phyloP scores from a whole-genome alignment of 352 stramenopile genomes.

The Globisporangium cystogenes region DNA sequence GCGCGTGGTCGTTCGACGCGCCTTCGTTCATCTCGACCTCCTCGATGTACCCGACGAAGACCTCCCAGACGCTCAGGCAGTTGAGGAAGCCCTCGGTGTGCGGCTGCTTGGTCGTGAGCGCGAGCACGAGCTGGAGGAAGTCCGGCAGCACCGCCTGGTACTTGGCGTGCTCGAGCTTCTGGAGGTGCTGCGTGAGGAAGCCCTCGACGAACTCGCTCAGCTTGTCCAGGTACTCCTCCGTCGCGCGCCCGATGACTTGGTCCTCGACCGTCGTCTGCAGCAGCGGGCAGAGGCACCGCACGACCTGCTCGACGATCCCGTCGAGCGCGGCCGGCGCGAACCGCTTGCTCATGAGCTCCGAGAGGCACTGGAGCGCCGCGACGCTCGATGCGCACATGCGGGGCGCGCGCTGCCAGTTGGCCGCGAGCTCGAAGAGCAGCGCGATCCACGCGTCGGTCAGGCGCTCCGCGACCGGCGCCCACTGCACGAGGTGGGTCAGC shows the following conservation, averaged over 20 bases:
- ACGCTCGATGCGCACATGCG: constrained; percentile 42
- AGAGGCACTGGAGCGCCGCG: constrained; percentile 48
- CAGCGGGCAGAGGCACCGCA: constrained; percentile 48
- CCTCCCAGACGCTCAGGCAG: constrained; percentile 76
- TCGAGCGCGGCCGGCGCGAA: constrained; percentile 36
- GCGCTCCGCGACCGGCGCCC: constrained; percentile 48
- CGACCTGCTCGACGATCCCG: constrained; percentile 44
- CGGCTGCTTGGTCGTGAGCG: constrained; percentile 63
- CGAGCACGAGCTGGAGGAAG: constrained; percentile 55
- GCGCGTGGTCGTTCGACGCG: constrained; percentile 40
- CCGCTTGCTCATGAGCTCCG: constrained; percentile 63
- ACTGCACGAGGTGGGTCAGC: constrained; percentile 44
- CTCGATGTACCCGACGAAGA: constrained; percentile 81
- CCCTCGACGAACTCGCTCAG: constrained; percentile 68
- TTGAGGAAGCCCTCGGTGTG: constrained; percentile 73
- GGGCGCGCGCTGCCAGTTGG: constrained; percentile 30
- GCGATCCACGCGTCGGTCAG: constrained; percentile 53
- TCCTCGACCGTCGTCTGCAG: constrained; percentile 58
- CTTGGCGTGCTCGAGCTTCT: constrained; percentile 54
- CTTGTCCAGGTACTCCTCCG: constrained; percentile 68
- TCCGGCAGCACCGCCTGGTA: constrained; percentile 38
- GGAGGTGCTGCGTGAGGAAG: constrained; percentile 71
- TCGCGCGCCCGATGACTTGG: constrained; percentile 35
- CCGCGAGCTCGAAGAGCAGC: constrained; percentile 51
- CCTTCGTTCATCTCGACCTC: constrained; percentile 68